Base-by-base conservation (phyloP, 129 eudicot species). In the Oenanthe sinensis region DNA sequence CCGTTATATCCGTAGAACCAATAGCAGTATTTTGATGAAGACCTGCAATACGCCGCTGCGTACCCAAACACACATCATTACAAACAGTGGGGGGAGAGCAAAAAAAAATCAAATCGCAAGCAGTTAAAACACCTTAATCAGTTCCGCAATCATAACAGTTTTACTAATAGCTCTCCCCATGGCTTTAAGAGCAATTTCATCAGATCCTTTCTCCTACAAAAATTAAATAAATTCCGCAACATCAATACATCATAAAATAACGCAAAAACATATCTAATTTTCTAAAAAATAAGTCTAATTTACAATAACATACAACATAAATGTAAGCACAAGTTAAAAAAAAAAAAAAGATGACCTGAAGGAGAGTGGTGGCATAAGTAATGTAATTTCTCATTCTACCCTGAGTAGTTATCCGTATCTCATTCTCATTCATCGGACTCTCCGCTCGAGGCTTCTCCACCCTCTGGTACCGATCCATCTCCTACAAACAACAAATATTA, bases 391-490 rank as follows among this genome's bases (percentile, higher is more conserved):
- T 84, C 90, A 89, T 85, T 78, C 93, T 82, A 26, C 93, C 93
- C 69, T 84, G 90, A 77, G 89, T 87, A 48, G 93, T 89, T 44
- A 87, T 89, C 52, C 93, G 87, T 78, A 89, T 87, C 82, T 89
- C 93, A 78, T 87, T 89, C 89, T 83, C 93, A 52, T 85, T 83
- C 73, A 89, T 89, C 28, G 89, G 89, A n/a, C 83, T 84, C 69
- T 89, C 93, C 5, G 69, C 81, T 83, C 83, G 82, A 22, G 93
- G 87, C 87, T 89, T 89, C 86, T 89, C 90, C 30, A 89, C 93
- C 77, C 87, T 89, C 89, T 89, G 89, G 79, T 89, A 89, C 80
- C 93, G 87, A 89, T 89, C 90, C 93, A 89, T 89, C 84, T 1
- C 71, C 3, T 33, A 33, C 36, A 33, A 33, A 11, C 17, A 28